Base-by-base conservation (phyloP, 2,329 filamentous ascomycete species). In the Myotisia sp. region DNA sequence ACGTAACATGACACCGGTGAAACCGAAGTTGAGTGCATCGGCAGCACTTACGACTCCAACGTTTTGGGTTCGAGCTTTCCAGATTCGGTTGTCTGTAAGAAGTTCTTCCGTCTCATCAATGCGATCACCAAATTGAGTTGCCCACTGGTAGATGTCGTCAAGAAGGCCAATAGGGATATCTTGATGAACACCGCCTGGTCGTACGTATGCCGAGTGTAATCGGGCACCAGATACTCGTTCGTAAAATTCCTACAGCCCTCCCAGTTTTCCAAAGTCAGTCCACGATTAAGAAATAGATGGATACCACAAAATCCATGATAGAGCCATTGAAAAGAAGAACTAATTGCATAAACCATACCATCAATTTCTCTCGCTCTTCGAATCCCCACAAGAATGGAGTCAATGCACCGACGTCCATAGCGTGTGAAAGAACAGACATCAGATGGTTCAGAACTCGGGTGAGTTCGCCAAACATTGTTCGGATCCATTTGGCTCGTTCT, bases 141-240 rank as follows among this genome's bases (percentile, higher is more conserved):
- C 90, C 90, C 90, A 98, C 64, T 95, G 87, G 67, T 98, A 95
- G 53, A 98, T 98, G 56, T 98, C 90, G 57, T 98, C 92, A 33
- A 98, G 76, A 29, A 98, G 76, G 45, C 90, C 90, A 40, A 93
- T 54, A 19, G 90, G 90, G 29, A 98, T 71, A 65, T 98, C 90
- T 63, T 95, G 86, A 52, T 85, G 83, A 37, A 98, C 90, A 63
- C 90, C 90, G 52, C 90, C 90, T 30, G 90, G 90, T 49, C 90
- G 83, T 50, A 98, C 80, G 58, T 98, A 98, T 50, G 90, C 90
- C 40, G 90, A 82, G 65, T 98, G 90, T 34, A 98, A 75, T 68
- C 90, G 90, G 48, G 90, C 90, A 56, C 90, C 90, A 26, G 90
- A 98, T 39, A 98, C 92, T 67, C 90, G 85, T 64, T 98, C 90